phyloP scores from a whole-genome alignment of 2,329 filamentous ascomycete species.

The Xylaria multiplex region DNA sequence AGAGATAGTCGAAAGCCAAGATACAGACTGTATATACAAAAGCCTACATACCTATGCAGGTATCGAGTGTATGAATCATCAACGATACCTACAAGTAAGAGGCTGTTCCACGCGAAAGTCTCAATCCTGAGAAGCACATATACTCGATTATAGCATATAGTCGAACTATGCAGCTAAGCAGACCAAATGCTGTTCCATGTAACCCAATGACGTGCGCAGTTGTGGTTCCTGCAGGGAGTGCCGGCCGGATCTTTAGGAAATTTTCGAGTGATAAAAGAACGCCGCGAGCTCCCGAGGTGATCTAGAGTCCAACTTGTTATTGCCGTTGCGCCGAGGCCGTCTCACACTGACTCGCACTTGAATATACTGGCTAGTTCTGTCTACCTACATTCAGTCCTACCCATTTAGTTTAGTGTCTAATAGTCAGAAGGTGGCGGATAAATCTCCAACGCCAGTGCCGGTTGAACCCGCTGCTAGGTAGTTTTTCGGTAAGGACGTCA shows the following conservation, averaged over 20 bases:
- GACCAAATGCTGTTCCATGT: neutral
- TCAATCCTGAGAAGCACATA: conserved; percentile 13
- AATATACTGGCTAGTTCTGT: neutral
- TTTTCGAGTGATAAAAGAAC: conserved; percentile 14
- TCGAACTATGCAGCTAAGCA: conserved; percentile 16
- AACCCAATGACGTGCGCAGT: conserved; percentile 30
- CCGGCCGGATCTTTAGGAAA: conserved; percentile 23
- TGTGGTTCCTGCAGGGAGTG: conserved; percentile 22
- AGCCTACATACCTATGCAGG: neutral
- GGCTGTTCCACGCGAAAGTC: neutral
- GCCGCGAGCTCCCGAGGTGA: conserved; percentile 5
- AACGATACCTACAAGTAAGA: neutral
- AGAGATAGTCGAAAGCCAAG: neutral
- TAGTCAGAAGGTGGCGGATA: conserved; percentile 1
- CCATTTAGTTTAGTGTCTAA: neutral
- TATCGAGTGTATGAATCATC: neutral
- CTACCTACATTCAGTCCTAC: conserved; percentile 3
- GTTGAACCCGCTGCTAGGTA: neutral
- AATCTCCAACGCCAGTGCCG: neutral
- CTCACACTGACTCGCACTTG: conserved; percentile 18
- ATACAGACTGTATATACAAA: neutral
- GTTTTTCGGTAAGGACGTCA: conserved; percentile 12
- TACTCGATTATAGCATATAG: neutral
- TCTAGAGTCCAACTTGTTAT: neutral
- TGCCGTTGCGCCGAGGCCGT: neutral